Evolutionary conservation across 768 basidiomycete species (phyloP).

Genomic region (Crucibulum laeve): DNA sequence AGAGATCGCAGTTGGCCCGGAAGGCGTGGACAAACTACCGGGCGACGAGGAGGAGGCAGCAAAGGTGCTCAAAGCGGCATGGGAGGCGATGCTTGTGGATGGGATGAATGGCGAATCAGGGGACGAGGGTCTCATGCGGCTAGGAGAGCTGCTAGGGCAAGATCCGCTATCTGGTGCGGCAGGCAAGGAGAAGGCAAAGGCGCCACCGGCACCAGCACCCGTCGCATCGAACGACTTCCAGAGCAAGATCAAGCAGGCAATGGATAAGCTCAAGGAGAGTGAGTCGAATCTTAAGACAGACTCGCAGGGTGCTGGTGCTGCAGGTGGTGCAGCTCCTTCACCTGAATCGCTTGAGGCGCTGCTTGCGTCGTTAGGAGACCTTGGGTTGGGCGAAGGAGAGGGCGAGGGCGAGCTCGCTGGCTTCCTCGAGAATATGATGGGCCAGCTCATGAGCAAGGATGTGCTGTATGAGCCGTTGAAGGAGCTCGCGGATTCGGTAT

Average conservation of each 20-base stretch:
- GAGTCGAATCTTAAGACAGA: conserved; percentile 50
- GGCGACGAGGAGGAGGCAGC: conserved; percentile 25
- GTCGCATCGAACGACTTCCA: conserved; percentile 50
- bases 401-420: conserved; percentile 54
- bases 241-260: conserved; percentile 62
- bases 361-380: conserved; percentile 41
- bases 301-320: conserved; percentile 15
- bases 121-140: conserved; percentile 11
- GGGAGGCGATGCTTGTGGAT: conserved; percentile 70
- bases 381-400: conserved; percentile 28
- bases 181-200: conserved; percentile 4
- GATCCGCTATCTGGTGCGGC: conserved; percentile 1
- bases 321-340: conserved; percentile 11
- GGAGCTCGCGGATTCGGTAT: conserved; percentile 69
- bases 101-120: conserved; percentile 44
- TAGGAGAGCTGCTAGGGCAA: conserved; percentile 12
- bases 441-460: conserved; percentile 75
- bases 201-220: too few species aligned
- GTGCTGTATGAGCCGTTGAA: conserved; percentile 84
- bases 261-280: conserved; percentile 69
- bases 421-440: conserved; percentile 79
- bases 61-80: conserved; percentile 49
- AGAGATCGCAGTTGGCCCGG: conserved; percentile 34
- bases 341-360: conserved; percentile 47
- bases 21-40: conserved; percentile 16